phyloP scores from a whole-genome alignment of 1,139 yeast genomes.

The Suhomyces taliae region DNA sequence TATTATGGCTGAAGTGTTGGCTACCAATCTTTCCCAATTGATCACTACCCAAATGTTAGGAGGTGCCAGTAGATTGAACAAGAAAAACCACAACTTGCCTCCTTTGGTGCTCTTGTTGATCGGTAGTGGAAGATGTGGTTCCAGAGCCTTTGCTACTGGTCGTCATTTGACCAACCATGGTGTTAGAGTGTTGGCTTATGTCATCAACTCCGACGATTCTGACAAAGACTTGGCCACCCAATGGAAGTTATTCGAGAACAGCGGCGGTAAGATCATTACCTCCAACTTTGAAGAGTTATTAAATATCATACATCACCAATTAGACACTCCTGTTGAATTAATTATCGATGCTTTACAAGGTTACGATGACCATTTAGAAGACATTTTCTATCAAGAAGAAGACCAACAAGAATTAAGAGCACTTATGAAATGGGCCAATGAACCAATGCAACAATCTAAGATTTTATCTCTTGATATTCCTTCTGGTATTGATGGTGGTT shows the following conservation, averaged over 20 bases:
- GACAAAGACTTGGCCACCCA: conserved; percentile 41
- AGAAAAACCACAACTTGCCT: conserved; percentile 68
- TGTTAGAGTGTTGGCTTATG: conserved; percentile 61
- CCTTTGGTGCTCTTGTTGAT: conserved; percentile 73
- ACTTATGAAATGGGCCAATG: conserved; percentile 71
- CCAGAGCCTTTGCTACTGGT: conserved; percentile 75
- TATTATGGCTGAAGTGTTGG: conserved; percentile 67
- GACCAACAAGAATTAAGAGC: conserved; percentile 44
- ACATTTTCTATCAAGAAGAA: conserved; percentile 37
- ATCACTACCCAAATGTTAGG: conserved; percentile 61
- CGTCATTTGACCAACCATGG: conserved; percentile 79
- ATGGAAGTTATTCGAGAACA: conserved; percentile 51
- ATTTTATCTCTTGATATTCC: conserved; percentile 78
- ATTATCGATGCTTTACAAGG: conserved; percentile 84
- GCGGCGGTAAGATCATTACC: conserved; percentile 44
- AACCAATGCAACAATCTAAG: conserved; percentile 45
- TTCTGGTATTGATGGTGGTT: conserved; percentile 81
- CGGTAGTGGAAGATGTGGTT: conserved; percentile 75
- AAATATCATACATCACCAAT: conserved; percentile 37
- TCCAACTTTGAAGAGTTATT: conserved; percentile 34
- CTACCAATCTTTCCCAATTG: conserved; percentile 62
- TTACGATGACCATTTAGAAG: conserved; percentile 66
- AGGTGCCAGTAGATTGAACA: conserved; percentile 60
- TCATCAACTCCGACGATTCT: conserved; percentile 37
- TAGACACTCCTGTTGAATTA: conserved; percentile 76